These are phyloP conservation scores for Pleurotus citrinopileatus DNA, from an alignment of 768 basidiomycete species.

Conservation along the genomic window DNA sequence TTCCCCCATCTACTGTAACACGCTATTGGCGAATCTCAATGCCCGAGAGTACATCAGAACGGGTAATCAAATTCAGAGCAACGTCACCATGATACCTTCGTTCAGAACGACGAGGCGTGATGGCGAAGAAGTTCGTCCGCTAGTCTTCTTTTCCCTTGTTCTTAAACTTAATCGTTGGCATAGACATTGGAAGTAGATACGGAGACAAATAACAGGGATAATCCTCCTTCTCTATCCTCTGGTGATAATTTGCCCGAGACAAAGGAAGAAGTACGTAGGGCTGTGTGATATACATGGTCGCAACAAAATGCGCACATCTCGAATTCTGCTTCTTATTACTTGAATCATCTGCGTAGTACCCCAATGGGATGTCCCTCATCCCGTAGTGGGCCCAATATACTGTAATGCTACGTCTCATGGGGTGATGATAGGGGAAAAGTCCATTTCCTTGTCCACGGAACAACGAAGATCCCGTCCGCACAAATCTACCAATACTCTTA, in stretches of 20 bases:
- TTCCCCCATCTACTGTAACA: slow-evolving; percentile 11
- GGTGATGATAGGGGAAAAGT: no score
- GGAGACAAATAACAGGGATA: background rate
- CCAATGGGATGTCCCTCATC: no score
- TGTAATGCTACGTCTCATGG: no score
- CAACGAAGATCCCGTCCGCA: no score
- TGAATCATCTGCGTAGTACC: no score
- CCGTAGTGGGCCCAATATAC: no score
- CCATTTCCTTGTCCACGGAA: no score
- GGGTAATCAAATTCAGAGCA: background rate
- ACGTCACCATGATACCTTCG: slow-evolving; percentile 7
- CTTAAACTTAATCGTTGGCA: background rate
- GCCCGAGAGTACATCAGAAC: slow-evolving; percentile 3
- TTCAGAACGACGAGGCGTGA: background rate
- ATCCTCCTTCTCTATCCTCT: background rate
- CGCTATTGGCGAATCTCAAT: slow-evolving; percentile 6
- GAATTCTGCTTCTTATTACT: no score
- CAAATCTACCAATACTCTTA: no score
- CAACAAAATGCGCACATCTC: no score
- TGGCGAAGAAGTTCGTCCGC: background rate
- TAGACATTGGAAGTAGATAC: background rate
- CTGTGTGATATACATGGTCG: no score
- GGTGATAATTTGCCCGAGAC: background rate
- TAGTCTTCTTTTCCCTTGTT: background rate
- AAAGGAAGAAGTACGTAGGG: background rate